These are phyloP conservation scores for Macrotyloma uniflorum DNA, from an alignment of 306 rosid genomes.

Conservation along the genomic window DNA sequence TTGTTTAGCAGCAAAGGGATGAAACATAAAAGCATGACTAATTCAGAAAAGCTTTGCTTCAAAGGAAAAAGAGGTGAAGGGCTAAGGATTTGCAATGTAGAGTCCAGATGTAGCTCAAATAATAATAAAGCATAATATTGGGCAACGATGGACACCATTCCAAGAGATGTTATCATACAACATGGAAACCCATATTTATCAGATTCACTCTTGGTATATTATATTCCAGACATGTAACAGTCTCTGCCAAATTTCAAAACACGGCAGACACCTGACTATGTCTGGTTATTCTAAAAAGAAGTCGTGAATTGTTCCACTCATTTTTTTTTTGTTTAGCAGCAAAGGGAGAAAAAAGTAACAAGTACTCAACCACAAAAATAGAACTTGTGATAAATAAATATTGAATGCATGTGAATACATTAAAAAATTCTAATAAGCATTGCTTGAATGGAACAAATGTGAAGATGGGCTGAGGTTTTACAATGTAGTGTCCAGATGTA, in stretches of 20 bases:
- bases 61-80: not conserved
- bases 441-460: not conserved
- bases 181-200: not conserved
- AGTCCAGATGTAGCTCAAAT: slow-evolving; percentile 62
- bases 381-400: not conserved
- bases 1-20: not conserved
- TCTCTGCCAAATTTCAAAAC: slow-evolving; percentile 12
- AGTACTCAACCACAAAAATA: not conserved
- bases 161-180: not conserved
- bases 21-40: too few species aligned
- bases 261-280: slow-evolving; percentile 34
- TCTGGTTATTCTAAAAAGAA: slow-evolving; percentile 15
- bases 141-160: slow-evolving; percentile 56
- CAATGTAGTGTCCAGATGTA: slow-evolving; percentile 56
- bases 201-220: slow-evolving; percentile 27
- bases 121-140: slow-evolving; percentile 45
- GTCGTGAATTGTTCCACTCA: not conserved
- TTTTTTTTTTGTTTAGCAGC: not conserved
- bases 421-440: not conserved
- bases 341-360: too few species aligned
- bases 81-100: not conserved
- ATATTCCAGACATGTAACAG: slow-evolving; percentile 47
- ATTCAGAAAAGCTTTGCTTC: not conserved
- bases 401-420: not conserved
- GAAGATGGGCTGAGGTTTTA: too few species aligned